Evolutionary conservation across 805 yeast species (phyloP), one percentile per base, ranked within the genome.

Genomic region (Ogataea nakhonphanomensis): DNA sequence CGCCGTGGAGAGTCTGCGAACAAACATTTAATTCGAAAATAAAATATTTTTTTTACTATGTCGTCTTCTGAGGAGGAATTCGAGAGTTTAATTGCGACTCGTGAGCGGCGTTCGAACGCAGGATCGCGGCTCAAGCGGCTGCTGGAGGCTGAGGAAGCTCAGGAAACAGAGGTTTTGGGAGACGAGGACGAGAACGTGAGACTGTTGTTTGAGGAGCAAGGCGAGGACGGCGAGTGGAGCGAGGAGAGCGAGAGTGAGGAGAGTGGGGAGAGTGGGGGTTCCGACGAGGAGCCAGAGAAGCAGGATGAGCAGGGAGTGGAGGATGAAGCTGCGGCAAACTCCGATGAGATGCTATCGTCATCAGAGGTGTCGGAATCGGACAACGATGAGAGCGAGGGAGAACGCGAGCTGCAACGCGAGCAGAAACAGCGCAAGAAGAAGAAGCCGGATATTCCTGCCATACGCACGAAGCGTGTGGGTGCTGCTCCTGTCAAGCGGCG

Each of bases 51-150:
- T 27, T 22, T 30, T 10, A n/a, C 21, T 23, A 30, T 38, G 41
- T 34, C 42, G 32, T 32, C 40, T 22, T 48, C 57, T 7, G 50
- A 49, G 24, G 75, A 69, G 26, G 49, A 52, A 13, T 61, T 61
- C 44, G 83, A 80, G 33, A 72, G 77, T 52, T 70, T 88, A 41
- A 83, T 84, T 51, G 78, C 84, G 14, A 82, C 95, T 3, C 74
- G 97, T 46, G 66, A 78, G 45, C 71, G 87, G 48, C 77, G 99
- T 39, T 62, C 88, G 31, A 93, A 91, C 64, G 99, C 99, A 1
- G 99, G 99, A 11, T 83, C 86, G 37, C 71, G 93, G 39, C 68
- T 93, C 58, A 77, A 78, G 53, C 78, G 79, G 41, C 71, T 93
- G 44, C 66, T 93, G 13, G 84, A 79, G 43, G 72, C 85, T 22